A percentile compares a stretch with the other conserved stretches of the same genome.
These are phyloP conservation scores for Vitis labrusca DNA, from an alignment of 164 flowering plant genomes.

Conservation along the genomic window DNA sequence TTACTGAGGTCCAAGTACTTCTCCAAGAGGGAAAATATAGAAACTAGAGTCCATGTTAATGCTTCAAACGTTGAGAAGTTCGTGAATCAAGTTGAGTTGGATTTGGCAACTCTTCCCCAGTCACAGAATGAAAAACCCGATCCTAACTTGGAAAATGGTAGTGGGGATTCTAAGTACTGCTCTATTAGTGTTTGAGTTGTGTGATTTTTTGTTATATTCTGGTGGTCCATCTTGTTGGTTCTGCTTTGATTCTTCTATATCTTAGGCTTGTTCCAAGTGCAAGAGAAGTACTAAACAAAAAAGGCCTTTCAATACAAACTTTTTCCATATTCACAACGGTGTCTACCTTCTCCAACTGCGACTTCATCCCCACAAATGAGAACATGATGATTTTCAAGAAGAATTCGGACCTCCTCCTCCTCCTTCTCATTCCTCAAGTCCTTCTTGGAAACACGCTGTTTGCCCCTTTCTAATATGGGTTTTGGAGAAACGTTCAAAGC, in stretches of 20 bases:
- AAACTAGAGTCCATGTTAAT: background rate
- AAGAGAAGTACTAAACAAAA: conserved; percentile 34
- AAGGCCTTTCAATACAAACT: conserved; percentile 35
- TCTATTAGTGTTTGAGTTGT: conserved; percentile 27
- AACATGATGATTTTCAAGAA: conserved; percentile 68
- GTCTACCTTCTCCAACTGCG: conserved; percentile 28
- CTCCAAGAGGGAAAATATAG: background rate
- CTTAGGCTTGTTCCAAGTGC: conserved; percentile 39
- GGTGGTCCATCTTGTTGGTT: conserved; percentile 33
- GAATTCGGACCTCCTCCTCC: conserved; percentile 59
- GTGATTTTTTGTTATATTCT: conserved; percentile 44
- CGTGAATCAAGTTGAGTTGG: conserved; percentile 14
- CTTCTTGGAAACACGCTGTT: conserved; percentile 71
- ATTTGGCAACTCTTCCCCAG: background rate
- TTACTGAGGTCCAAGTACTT: conserved; percentile 18
- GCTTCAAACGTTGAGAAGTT: background rate
- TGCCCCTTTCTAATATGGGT: conserved; percentile 44
- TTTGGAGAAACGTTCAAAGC: conserved; percentile 24
- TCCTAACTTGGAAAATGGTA: background rate
- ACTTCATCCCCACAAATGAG: conserved; percentile 71
- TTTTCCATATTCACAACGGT: conserved; percentile 44
- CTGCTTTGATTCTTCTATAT: conserved; percentile 26
- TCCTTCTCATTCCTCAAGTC: conserved; percentile 55
- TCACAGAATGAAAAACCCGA: background rate
- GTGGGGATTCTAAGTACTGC: conserved; percentile 12